Percentiles rank a stretch among this genome's conserved stretches.
These are phyloP conservation scores for Elsinoe arachidis DNA, from an alignment of 2,329 filamentous ascomycete species.

Conservation along the genomic window DNA sequence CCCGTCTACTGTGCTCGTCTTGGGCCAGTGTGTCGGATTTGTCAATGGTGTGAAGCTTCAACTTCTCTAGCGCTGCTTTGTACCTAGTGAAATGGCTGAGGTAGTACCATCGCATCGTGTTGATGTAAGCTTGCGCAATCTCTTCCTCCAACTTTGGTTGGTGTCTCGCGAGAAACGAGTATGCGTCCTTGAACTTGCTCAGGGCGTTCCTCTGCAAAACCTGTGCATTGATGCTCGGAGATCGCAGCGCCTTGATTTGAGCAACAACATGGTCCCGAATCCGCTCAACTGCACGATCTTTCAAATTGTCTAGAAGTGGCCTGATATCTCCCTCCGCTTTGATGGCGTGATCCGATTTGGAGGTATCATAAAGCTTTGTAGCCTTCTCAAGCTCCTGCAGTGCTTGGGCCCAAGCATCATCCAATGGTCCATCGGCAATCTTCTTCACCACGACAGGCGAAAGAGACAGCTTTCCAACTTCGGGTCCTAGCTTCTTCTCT, in stretches of 20 bases:
- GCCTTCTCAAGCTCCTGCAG: constrained; percentile 77
- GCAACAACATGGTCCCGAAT: constrained; percentile 91
- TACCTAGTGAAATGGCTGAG: constrained; percentile 85
- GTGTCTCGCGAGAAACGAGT: constrained; percentile 71
- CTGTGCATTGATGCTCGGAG: constrained; percentile 93
- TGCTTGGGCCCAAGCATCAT: constrained; percentile 78
- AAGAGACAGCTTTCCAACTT: constrained; percentile 86
- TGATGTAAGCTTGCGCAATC: constrained; percentile 87
- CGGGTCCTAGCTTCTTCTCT: constrained; percentile 75
- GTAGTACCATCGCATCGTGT: constrained; percentile 99
- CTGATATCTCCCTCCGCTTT: constrained; percentile 78
- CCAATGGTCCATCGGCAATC: constrained; percentile 80
- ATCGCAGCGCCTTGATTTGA: constrained; percentile 87
- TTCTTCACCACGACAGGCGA: constrained; percentile 74
- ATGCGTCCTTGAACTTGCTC: constrained; percentile 79
- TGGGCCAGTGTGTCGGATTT: constrained; percentile 66
- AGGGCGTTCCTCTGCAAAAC: constrained; percentile 93
- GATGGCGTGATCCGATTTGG: constrained; percentile 51
- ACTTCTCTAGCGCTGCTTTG: constrained; percentile 69
- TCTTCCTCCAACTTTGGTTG: constrained; percentile 79
- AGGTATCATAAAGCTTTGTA: constrained; percentile 60
- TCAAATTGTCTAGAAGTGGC: constrained; percentile 75
- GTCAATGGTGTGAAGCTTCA: constrained; percentile 75
- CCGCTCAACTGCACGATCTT: constrained; percentile 80
- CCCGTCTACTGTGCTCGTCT: constrained; percentile 50